Percentiles rank a stretch among this genome's conserved stretches.
Evolutionary conservation across 75 land plant species (phyloP).

Genomic region (Azolla pinnata): DNA sequence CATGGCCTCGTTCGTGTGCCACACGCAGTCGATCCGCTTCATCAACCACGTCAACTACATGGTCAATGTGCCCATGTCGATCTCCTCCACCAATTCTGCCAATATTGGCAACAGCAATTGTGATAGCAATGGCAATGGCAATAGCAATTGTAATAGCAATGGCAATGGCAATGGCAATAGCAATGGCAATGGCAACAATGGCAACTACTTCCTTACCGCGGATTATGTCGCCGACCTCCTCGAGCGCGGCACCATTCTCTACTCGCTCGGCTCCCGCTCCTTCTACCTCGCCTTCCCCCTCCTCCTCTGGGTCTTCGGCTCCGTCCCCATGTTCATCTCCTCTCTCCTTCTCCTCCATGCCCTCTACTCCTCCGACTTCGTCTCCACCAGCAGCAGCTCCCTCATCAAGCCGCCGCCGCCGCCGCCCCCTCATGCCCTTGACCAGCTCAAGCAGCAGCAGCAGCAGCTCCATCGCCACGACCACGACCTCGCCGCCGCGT

Average conservation of each 20-base stretch:
- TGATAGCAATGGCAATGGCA: no score
- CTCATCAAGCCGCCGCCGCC: background rate
- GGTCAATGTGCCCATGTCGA: conserved; percentile 52
- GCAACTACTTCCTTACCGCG: conserved; percentile 6
- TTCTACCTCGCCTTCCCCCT: conserved; percentile 73
- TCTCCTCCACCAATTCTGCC: no score
- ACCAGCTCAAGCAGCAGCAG: background rate
- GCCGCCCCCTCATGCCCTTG: background rate
- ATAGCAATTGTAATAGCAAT: no score
- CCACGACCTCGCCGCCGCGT: no score
- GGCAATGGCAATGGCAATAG: background rate
- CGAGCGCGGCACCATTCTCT: conserved; percentile 47
- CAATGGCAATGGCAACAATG: conserved; percentile 1
- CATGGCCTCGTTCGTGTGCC: conserved; percentile 74
- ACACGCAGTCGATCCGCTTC: conserved; percentile 72
- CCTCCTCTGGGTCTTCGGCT: conserved; percentile 84
- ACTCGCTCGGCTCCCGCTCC: conserved; percentile 58
- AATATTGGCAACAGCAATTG: no score
- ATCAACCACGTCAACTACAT: conserved; percentile 83
- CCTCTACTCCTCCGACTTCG: conserved; percentile 56
- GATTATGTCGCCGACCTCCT: conserved; percentile 52
- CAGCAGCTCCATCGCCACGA: background rate
- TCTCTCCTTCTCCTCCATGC: conserved; percentile 45
- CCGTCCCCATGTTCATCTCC: conserved; percentile 57
- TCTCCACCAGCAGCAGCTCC: conserved; percentile 6